phyloP scores from a whole-genome alignment of 495 filamentous ascomycete genomes.

The Astrothelium subdiscretum region DNA sequence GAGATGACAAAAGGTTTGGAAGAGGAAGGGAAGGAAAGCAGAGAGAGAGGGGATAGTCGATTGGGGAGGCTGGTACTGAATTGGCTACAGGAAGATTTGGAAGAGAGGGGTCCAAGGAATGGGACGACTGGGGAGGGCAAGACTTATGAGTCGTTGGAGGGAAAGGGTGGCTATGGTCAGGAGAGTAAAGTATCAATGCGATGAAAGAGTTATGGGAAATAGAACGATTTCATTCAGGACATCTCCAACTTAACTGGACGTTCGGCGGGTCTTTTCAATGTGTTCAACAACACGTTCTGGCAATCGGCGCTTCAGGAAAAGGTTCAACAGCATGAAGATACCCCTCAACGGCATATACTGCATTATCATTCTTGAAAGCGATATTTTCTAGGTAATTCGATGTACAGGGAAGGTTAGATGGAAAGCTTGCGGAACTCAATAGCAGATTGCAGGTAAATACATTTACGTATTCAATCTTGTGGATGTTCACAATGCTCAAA shows the following conservation, averaged over 20 bases:
- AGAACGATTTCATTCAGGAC: neutral
- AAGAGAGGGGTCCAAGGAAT: conserved; percentile 61
- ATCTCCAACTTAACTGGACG: neutral
- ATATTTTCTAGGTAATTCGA: too few species aligned
- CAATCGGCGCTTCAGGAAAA: neutral
- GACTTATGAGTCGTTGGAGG: conserved; percentile 52
- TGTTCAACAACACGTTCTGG: neutral
- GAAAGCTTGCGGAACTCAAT: too few species aligned
- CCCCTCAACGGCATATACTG: neutral
- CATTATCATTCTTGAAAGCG: too few species aligned
- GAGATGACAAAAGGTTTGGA: conserved; percentile 29
- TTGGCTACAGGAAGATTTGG: conserved; percentile 77
- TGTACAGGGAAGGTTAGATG: too few species aligned
- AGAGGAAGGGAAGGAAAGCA: conserved; percentile 29
- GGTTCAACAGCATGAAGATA: neutral
- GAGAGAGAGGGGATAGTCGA: conserved; percentile 53
- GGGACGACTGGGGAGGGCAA: conserved; percentile 46
- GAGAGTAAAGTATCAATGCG: conserved; percentile 41
- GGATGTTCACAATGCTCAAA: too few species aligned
- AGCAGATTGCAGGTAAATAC: too few species aligned
- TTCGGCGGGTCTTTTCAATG: neutral
- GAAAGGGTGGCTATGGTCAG: conserved; percentile 68
- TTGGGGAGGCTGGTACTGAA: conserved; percentile 72
- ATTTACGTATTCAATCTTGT: too few species aligned
- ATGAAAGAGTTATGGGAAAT: neutral